Conservation (phyloP, 441 rosid genomes). For the Syzygium syzygioides region DNA sequence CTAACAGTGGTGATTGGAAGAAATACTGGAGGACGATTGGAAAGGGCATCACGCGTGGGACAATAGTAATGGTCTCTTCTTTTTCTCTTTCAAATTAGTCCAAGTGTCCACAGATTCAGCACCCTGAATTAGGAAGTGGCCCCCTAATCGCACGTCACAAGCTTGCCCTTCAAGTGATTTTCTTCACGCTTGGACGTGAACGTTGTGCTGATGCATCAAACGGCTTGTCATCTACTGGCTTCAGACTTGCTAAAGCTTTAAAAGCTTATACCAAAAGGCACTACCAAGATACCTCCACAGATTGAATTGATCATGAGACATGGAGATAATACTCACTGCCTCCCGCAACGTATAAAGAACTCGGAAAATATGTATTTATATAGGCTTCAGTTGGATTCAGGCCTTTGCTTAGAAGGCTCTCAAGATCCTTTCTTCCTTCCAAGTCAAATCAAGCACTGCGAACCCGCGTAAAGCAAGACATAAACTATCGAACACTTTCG, state of each 20-base stretch:
- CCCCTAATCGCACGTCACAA: neutral
- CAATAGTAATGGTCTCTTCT: neutral
- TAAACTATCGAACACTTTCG: neutral
- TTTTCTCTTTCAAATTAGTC: neutral
- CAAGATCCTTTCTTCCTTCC: constrained; percentile 14
- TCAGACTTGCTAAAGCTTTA: neutral
- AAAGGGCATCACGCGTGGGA: neutral
- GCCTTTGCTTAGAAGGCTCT: constrained; percentile 31
- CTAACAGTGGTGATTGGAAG: neutral
- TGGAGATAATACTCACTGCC: neutral
- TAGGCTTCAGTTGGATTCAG: neutral
- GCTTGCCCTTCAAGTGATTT: neutral
- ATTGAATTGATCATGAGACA: neutral
- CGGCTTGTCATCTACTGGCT: neutral
- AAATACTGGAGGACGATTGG: neutral
- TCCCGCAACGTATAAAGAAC: neutral
- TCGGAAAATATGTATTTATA: neutral
- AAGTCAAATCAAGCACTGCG: constrained; percentile 25
- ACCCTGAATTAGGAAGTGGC: neutral
- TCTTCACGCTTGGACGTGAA: neutral
- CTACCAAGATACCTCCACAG: neutral
- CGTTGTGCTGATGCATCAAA: neutral
- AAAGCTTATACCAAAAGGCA: neutral
- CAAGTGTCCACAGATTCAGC: neutral
- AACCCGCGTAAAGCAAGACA: neutral